Evolutionary conservation across 768 basidiomycete species (phyloP).

Genomic region (Mrakia frigida): DNA sequence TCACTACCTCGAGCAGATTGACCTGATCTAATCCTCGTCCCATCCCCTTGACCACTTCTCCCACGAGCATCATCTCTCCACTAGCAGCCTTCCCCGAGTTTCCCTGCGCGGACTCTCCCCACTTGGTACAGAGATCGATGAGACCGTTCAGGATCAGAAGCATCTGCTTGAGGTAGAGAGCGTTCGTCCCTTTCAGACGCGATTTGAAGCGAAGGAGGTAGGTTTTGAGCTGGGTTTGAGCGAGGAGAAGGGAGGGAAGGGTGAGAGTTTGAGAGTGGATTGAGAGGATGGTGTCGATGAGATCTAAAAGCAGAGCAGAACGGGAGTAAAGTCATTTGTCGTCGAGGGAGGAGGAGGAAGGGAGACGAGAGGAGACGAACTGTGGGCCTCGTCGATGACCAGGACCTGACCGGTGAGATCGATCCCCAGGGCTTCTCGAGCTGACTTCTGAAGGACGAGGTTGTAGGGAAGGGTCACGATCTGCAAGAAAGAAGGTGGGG

Average conservation of each 20-base stretch:
- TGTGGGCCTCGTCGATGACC: constrained; percentile 90
- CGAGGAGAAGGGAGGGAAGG: constrained; percentile 54
- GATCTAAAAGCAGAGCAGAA: constrained; percentile 48
- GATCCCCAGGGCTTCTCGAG: constrained; percentile 81
- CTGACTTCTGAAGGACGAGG: constrained; percentile 72
- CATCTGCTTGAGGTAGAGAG: constrained; percentile 73
- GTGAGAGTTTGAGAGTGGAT: constrained; percentile 69
- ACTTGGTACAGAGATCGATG: constrained; percentile 51
- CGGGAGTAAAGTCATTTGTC: background rate
- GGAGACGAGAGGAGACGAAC: background rate
- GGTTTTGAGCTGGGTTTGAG: constrained; percentile 65
- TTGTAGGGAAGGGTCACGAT: constrained; percentile 91
- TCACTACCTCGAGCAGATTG: constrained; percentile 75
- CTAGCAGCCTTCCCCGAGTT: constrained; percentile 38
- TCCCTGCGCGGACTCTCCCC: background rate
- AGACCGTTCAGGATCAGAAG: constrained; percentile 67
- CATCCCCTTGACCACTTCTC: constrained; percentile 59
- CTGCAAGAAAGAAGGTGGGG: background rate
- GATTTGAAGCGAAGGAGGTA: constrained; percentile 74
- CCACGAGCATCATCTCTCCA: constrained; percentile 63
- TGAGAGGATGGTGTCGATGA: constrained; percentile 83
- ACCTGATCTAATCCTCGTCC: constrained; percentile 67
- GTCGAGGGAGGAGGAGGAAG: background rate
- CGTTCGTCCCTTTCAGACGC: constrained; percentile 66
- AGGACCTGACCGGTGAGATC: constrained; percentile 62